Conservation (phyloP, 352 stramenopile genomes). For the Pilasporangium apinafurcum region DNA sequence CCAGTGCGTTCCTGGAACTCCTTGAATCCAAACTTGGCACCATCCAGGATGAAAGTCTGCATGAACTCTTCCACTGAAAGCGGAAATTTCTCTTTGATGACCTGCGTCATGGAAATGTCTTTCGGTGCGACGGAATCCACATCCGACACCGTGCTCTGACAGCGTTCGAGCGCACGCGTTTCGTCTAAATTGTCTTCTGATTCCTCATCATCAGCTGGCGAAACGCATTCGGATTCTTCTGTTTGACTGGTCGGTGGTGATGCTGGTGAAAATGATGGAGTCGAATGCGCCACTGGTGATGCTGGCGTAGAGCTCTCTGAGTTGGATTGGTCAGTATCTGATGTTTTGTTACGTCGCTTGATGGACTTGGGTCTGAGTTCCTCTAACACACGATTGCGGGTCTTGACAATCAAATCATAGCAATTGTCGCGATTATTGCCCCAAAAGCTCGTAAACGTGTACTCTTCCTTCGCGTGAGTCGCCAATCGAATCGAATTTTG, state of each 20-base stretch:
- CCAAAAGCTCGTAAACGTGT: constrained; percentile 85
- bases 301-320: background rate
- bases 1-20: constrained; percentile 53
- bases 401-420: constrained; percentile 67
- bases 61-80: constrained; percentile 69
- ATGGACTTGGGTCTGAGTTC: background rate
- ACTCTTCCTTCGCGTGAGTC: constrained; percentile 61
- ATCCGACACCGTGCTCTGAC: constrained; percentile 51
- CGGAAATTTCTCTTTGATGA: constrained; percentile 54
- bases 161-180: constrained; percentile 6
- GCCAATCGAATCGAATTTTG: constrained; percentile 66
- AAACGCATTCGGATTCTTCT: background rate
- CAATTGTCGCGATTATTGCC: constrained; percentile 74
- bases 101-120: constrained; percentile 69
- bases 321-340: background rate
- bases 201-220: constrained; percentile 2
- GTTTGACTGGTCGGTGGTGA: too few relatives aligned
- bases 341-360: background rate
- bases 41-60: constrained; percentile 55
- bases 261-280: too few relatives aligned
- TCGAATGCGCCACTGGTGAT: too few relatives aligned
- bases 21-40: constrained; percentile 61
- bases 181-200: background rate
- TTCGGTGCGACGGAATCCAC: constrained; percentile 48
- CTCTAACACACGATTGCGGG: constrained; percentile 44